These are phyloP conservation scores for Cystobasidiopsis lactophilus DNA, from an alignment of 768 basidiomycete genomes.

Conservation along the genomic window DNA sequence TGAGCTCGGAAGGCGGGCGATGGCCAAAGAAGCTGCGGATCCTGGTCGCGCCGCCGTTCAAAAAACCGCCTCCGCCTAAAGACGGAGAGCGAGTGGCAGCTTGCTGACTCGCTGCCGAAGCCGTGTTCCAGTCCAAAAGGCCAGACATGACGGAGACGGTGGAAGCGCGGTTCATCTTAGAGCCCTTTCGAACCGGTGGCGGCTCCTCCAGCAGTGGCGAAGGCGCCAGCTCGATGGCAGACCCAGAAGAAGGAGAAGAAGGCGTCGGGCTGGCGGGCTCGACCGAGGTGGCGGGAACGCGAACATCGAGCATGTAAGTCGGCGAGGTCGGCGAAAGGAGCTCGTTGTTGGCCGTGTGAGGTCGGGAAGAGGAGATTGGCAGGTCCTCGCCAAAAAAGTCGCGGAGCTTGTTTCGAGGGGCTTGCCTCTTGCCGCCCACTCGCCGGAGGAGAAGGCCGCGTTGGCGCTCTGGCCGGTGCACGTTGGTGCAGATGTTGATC, in stretches of 20 bases:
- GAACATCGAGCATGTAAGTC: slow-evolving; percentile 22
- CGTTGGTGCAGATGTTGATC: slow-evolving; percentile 14
- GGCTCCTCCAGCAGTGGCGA: slow-evolving; percentile 14
- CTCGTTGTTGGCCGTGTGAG: slow-evolving; percentile 11
- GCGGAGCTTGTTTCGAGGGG: slow-evolving; percentile 15
- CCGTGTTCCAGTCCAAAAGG: slow-evolving; percentile 32
- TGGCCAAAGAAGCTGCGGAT: slow-evolving; percentile 93
- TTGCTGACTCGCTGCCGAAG: neutral
- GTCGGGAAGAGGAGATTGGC: slow-evolving; percentile 2
- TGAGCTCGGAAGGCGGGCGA: slow-evolving; percentile 88
- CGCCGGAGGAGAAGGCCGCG: slow-evolving; percentile 16
- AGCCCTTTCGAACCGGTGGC: slow-evolving; percentile 17
- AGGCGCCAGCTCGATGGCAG: too few relatives aligned
- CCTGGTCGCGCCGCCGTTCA: slow-evolving; percentile 26
- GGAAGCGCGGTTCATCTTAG: slow-evolving; percentile 70
- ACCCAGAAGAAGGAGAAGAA: slow-evolving; percentile 16
- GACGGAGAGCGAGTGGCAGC: slow-evolving; percentile 20
- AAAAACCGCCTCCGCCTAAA: slow-evolving; percentile 9
- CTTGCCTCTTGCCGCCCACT: slow-evolving; percentile 5
- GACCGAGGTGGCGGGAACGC: slow-evolving; percentile 15
- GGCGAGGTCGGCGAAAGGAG: slow-evolving; percentile 25
- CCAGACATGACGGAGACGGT: slow-evolving; percentile 85
- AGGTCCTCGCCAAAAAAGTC: slow-evolving; percentile 19
- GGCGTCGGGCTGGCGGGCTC: slow-evolving; percentile 18
- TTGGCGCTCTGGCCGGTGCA: slow-evolving; percentile 12